Conservation (phyloP, 2,329 filamentous ascomycete species). For the Corynespora cassiicola region DNA sequence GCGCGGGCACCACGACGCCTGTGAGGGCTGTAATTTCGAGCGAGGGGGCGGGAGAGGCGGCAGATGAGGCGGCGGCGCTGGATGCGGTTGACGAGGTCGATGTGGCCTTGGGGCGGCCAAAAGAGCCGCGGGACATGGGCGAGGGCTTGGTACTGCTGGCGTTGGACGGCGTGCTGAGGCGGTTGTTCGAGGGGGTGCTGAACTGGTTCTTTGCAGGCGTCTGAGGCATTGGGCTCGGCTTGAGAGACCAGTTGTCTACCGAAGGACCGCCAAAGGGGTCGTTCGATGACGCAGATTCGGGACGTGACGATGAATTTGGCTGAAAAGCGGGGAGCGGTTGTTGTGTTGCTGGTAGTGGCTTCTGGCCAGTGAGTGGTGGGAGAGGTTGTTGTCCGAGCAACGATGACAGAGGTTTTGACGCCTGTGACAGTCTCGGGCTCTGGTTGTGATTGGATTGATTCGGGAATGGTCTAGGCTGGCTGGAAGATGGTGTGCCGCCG, state of each 20-base stretch:
- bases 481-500: slow-evolving; percentile 24
- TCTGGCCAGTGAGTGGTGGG: slow-evolving; percentile 30
- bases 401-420: slow-evolving; percentile 25
- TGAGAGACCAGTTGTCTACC: slow-evolving; percentile 17
- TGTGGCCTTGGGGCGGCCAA: slow-evolving; percentile 34
- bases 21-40: slow-evolving; percentile 84
- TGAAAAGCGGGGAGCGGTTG: slow-evolving; percentile 27
- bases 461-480: slow-evolving; percentile 24
- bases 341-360: slow-evolving; percentile 31
- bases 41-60: slow-evolving; percentile 54
- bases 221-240: slow-evolving; percentile 9
- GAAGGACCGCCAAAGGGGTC: slow-evolving; percentile 39
- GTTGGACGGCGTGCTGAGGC: slow-evolving; percentile 14
- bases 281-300: slow-evolving; percentile 30
- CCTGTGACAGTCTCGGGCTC: slow-evolving; percentile 13
- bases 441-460: slow-evolving; percentile 25
- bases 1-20: slow-evolving; percentile 89
- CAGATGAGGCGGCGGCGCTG: slow-evolving; percentile 18
- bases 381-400: slow-evolving; percentile 30
- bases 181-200: slow-evolving; percentile 5
- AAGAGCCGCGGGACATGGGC: slow-evolving; percentile 34
- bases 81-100: neutral
- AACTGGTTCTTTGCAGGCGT: slow-evolving; percentile 7
- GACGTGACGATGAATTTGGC: slow-evolving; percentile 16
- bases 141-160: slow-evolving; percentile 18